A percentile compares a stretch with the other conserved stretches of the same genome.
Conservation (phyloP, 257 asterid genomes). For the Verbascum thapsus region DNA sequence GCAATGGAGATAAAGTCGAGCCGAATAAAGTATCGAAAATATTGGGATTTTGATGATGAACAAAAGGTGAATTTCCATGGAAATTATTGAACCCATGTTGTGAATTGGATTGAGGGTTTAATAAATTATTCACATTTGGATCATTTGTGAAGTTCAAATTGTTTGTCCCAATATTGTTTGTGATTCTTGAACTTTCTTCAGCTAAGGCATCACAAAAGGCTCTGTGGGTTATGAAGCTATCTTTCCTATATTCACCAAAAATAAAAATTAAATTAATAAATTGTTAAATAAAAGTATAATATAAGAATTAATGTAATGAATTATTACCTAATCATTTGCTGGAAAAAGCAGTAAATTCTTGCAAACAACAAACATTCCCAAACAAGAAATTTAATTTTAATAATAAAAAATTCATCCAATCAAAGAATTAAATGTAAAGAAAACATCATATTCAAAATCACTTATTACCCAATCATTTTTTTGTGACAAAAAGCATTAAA, state of each 20-base stretch:
- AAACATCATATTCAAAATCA: not conserved
- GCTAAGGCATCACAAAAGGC: conserved; percentile 93
- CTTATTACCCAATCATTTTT: conserved; percentile 49
- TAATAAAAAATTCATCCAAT: no score
- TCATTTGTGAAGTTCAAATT: conserved; percentile 56
- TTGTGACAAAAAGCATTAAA: conserved; percentile 40
- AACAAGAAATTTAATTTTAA: no score
- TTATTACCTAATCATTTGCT: no score
- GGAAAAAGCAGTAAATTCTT: no score
- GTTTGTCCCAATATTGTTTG: conserved; percentile 38
- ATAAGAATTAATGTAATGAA: no score
- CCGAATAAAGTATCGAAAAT: conserved; percentile 46
- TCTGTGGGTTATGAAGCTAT: conserved; percentile 89
- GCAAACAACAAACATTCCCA: no score
- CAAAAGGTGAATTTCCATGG: no score
- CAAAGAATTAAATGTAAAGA: no score
- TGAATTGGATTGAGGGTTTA: no score
- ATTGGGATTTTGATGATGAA: conserved; percentile 39
- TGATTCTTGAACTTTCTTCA: conserved; percentile 63
- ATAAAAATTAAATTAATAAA: not conserved
- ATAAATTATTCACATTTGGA: conserved; percentile 22
- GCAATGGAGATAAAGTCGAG: conserved; percentile 41
- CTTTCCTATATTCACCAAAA: conserved; percentile 50
- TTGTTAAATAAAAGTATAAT: no score
- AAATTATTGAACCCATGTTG: conserved; percentile 30